Base-by-base conservation (phyloP, 2,329 filamentous ascomycete species). In the Graphilbum sp. region DNA sequence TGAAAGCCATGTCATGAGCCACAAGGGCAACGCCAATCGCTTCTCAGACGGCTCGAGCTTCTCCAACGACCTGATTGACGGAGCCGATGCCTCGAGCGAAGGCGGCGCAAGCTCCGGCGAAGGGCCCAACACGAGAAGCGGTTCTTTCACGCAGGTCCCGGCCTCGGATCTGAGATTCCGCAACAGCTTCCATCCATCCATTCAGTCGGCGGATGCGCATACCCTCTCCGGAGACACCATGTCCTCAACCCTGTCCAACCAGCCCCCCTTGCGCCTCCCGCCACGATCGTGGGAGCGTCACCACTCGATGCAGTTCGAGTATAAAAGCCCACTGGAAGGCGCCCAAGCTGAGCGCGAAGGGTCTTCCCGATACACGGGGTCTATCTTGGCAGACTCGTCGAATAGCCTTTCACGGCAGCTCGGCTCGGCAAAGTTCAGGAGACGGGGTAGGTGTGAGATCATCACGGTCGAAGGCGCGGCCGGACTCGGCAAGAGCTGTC, bases 401-500 rank as follows among this genome's bases (percentile, higher is more conserved):
- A 60, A 58, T 3, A 71, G 63, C 38, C 56, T 74, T 27, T 70
- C 69, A 2, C 61, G 67, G 27, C 67, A 72, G 43, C 52, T 74
- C 9, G 64, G 67, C 2, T 62, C 64, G 15, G 63, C 66, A 42
- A 78, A 76, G 48, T 75, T 75, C 41, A 62, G 68, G 24, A 63
- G 70, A 31, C 66, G 67, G 19, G 73, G 73, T 3, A 74, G 77
- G 37, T 78, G 73, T 47, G 75, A 79, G 48, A 65, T 79, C 20
- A 59, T 78, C 17, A 63, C 65, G 15, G 65, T 79, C 37, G 69
- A 75, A 46, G 75, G 75, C 23, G 62, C 67, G 12, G 72, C 67
- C 3, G 75, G 75, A 1, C 55, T 78, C n/a, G 75, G 75, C 15
- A 79, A 79, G 52, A 77, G 67, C 45, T 72, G 69, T 41, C 61